A percentile compares a stretch with the other conserved stretches of the same genome.
phyloP scores from a whole-genome alignment of 371 early-diverging fungal genomes.

The Ordospora pajunii region DNA sequence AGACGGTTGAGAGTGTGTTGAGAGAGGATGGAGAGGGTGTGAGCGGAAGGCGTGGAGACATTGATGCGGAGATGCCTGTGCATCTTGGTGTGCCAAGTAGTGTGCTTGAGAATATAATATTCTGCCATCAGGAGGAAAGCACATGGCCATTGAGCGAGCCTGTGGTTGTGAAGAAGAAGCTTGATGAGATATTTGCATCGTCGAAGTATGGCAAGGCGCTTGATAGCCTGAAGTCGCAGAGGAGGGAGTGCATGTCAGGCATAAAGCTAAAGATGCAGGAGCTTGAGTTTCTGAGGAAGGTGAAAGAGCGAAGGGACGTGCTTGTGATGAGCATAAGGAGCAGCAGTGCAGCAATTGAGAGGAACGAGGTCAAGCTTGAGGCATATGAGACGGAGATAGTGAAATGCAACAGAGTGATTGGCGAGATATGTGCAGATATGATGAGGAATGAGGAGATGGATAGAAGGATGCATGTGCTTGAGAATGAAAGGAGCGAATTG shows the following conservation, averaged over 20 bases:
- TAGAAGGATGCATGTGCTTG: neutral
- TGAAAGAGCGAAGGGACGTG: constrained; percentile 68
- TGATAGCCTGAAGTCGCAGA: constrained; percentile 68
- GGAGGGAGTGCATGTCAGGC: constrained; percentile 67
- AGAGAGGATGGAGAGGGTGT: constrained; percentile 16
- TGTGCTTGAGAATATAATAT: constrained; percentile 91
- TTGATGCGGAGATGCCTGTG: constrained; percentile 62
- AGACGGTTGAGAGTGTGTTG: constrained; percentile 69
- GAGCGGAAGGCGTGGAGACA: constrained; percentile 6
- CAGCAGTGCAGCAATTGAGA: neutral
- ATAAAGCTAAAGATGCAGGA: constrained; percentile 66
- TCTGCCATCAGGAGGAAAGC: constrained; percentile 98
- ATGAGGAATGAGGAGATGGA: neutral
- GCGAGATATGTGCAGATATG: neutral
- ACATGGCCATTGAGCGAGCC: constrained; percentile 93
- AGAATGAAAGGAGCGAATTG: neutral
- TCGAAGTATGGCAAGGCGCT: constrained; percentile 83
- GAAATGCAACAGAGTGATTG: constrained; percentile 12
- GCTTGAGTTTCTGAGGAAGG: constrained; percentile 65
- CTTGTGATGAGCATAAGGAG: constrained; percentile 55
- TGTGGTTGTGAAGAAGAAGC: constrained; percentile 77
- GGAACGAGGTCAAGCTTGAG: neutral
- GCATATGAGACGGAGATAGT: constrained; percentile 29
- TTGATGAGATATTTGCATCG: constrained; percentile 94
- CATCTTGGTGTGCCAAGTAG: constrained; percentile 80